A percentile compares a stretch with the other conserved stretches of the same genome.
Conservation (phyloP, 805 yeast species). For the Clavispora phyllophila region DNA sequence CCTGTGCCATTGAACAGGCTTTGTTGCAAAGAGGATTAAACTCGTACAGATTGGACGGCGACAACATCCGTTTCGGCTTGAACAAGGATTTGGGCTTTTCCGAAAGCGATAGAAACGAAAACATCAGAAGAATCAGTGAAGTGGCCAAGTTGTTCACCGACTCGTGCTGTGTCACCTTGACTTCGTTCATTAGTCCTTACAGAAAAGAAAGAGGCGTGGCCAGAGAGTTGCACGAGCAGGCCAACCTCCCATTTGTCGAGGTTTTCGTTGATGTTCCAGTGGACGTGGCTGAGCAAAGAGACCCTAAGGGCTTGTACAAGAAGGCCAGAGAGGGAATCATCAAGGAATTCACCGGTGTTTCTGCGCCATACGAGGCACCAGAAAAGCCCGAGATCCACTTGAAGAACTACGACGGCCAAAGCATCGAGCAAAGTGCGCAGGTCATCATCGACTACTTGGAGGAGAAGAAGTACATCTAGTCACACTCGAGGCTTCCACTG, state of each 20-base stretch:
- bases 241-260: slow-evolving; percentile 79
- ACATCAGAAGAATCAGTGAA: slow-evolving; percentile 91
- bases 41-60: slow-evolving; percentile 90
- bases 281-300: slow-evolving; percentile 93
- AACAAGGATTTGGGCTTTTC: slow-evolving; percentile 93
- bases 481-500: neutral
- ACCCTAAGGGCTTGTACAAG: slow-evolving; percentile 94
- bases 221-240: slow-evolving; percentile 73
- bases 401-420: slow-evolving; percentile 56
- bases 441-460: slow-evolving; percentile 64
- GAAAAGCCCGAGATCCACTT: slow-evolving; percentile 77
- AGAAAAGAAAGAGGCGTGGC: slow-evolving; percentile 79
- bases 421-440: slow-evolving; percentile 78
- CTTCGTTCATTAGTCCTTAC: slow-evolving; percentile 93
- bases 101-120: slow-evolving; percentile 89
- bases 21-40: slow-evolving; percentile 63
- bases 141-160: slow-evolving; percentile 93
- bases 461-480: slow-evolving; percentile 39
- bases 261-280: slow-evolving; percentile 91
- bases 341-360: slow-evolving; percentile 91
- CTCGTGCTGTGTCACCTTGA: slow-evolving; percentile 79
- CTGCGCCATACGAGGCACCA: slow-evolving; percentile 96
- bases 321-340: slow-evolving; percentile 94
- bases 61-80: slow-evolving; percentile 88
- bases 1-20: slow-evolving; percentile 86